Evolutionary conservation across 768 basidiomycete genomes (phyloP).

Genomic region (Grammothele lineata): DNA sequence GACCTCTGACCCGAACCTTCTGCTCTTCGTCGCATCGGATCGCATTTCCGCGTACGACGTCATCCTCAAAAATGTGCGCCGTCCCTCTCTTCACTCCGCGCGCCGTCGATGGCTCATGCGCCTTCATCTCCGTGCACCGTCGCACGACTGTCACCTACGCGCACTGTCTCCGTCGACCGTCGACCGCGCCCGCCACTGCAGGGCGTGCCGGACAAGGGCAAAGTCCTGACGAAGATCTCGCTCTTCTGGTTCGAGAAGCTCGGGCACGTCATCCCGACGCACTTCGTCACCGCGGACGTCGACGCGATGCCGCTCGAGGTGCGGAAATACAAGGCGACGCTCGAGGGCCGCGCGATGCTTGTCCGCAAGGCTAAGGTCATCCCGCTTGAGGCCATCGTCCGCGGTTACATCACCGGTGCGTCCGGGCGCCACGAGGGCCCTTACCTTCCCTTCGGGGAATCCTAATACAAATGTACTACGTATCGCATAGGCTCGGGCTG

Average conservation of each 20-base stretch:
- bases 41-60: constrained; percentile 97
- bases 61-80: constrained; percentile 82
- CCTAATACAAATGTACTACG: too few relatives aligned
- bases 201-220: constrained; percentile 95
- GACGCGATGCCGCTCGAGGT: constrained; percentile 82
- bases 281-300: constrained; percentile 75
- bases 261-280: constrained; percentile 76
- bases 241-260: constrained; percentile 95
- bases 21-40: constrained; percentile 94
- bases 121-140: too few relatives aligned
- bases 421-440: neutral
- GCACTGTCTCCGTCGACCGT: neutral
- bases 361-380: constrained; percentile 86
- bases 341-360: constrained; percentile 86
- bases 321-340: constrained; percentile 65
- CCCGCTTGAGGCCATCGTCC: constrained; percentile 91
- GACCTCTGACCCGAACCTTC: constrained; percentile 60
- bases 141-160: neutral
- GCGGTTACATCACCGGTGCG: constrained; percentile 92
- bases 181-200: too few relatives aligned
- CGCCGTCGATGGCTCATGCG: neutral
- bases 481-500: constrained; percentile 81
- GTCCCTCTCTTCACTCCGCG: neutral
- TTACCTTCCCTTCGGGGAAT: too few relatives aligned
- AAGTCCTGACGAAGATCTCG: constrained; percentile 84